phyloP scores from a whole-genome alignment of 441 rosid species.

The Bocquillonia castaneifolia region DNA sequence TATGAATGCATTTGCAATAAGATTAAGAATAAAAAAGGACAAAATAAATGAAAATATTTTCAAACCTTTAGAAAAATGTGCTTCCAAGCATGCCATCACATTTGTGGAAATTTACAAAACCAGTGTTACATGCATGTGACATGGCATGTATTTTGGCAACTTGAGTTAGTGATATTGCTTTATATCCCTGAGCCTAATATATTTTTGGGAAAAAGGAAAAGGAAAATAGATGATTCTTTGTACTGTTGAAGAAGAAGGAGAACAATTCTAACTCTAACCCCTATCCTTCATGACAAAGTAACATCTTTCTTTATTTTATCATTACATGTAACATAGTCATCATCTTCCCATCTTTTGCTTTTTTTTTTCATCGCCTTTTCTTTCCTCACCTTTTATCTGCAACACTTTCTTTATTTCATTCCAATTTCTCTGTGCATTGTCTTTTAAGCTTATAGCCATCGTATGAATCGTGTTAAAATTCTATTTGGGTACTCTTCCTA shows the following conservation, averaged over 20 bases:
- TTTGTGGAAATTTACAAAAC: slow-evolving; percentile 1
- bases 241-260: slow-evolving; percentile 12
- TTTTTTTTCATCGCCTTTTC: slow-evolving; percentile 19
- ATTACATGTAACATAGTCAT: slow-evolving; percentile 46
- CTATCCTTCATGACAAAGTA: slow-evolving; percentile 67
- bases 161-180: slow-evolving; percentile 28
- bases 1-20: no score
- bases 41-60: not conserved
- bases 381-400: slow-evolving; percentile 17
- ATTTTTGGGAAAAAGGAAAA: slow-evolving; percentile 12
- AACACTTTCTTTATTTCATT: slow-evolving; percentile 17
- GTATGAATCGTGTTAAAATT: slow-evolving; percentile 20
- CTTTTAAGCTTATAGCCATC: slow-evolving; percentile 26
- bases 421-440: slow-evolving; percentile 14
- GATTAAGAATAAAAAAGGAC: no score
- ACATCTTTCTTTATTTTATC: slow-evolving; percentile 30
- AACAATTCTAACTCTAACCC: slow-evolving; percentile 13
- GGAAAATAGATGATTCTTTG: slow-evolving; percentile 16
- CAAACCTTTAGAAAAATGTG: slow-evolving; percentile 3
- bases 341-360: slow-evolving; percentile 24
- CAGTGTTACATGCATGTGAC: slow-evolving; percentile 18
- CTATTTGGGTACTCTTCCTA: slow-evolving; percentile 27
- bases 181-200: not conserved
- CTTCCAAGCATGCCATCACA: not conserved
- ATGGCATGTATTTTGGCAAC: slow-evolving; percentile 1